phyloP scores from a whole-genome alignment of 2,329 filamentous ascomycete species.

The Alternaria arborescens region DNA sequence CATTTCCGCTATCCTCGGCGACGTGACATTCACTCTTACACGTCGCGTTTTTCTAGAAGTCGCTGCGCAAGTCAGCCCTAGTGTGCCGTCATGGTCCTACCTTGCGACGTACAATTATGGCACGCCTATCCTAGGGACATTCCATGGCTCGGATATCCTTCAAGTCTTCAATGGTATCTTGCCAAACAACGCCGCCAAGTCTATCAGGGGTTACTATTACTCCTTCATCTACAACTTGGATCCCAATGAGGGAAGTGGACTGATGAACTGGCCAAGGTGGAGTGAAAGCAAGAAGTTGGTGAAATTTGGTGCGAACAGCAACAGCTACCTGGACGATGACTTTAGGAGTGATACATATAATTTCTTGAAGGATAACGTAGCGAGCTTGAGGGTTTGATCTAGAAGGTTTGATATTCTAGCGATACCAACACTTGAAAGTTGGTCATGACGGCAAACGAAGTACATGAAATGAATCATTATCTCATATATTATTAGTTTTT shows the following conservation, averaged over 20 bases:
- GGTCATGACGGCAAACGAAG: background rate
- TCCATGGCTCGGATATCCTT: constrained; percentile 75
- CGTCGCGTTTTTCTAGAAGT: constrained; percentile 69
- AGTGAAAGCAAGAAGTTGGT: constrained; percentile 59
- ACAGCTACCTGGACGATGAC: constrained; percentile 56
- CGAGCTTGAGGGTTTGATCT: constrained; percentile 22
- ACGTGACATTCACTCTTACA: constrained; percentile 76
- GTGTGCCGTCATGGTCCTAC: constrained; percentile 76
- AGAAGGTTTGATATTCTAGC: background rate
- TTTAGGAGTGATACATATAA: constrained; percentile 59
- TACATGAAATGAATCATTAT: background rate
- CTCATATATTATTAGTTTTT: background rate
- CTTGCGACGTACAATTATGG: constrained; percentile 76
- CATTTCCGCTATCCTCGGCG: constrained; percentile 76
- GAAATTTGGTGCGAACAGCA: constrained; percentile 55
- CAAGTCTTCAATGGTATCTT: constrained; percentile 73
- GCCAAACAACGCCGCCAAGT: constrained; percentile 67
- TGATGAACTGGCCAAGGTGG: constrained; percentile 65
- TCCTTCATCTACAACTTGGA: constrained; percentile 75
- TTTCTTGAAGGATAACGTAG: constrained; percentile 49
- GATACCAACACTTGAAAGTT: background rate
- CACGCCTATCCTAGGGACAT: constrained; percentile 76
- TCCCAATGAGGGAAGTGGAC: constrained; percentile 66
- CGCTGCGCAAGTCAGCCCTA: constrained; percentile 59
- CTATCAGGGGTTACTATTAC: constrained; percentile 74